These are phyloP conservation scores for Scheffersomyces insectosa DNA, from an alignment of 1,139 yeast genomes.

Conservation along the genomic window DNA sequence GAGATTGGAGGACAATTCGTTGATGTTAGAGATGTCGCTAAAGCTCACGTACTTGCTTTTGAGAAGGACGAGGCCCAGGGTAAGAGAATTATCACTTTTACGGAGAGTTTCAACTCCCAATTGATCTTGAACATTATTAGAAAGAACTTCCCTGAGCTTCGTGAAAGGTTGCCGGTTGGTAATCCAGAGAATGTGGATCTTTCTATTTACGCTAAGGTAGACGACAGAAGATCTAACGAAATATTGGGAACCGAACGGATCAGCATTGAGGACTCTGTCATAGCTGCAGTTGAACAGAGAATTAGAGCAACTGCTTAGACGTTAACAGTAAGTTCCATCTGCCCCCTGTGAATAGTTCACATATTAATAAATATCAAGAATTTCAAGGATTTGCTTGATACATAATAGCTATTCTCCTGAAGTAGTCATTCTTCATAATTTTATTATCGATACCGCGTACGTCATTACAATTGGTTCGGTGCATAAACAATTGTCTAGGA, in stretches of 20 bases:
- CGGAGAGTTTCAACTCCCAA: constrained; percentile 36
- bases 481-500: too few relatives aligned
- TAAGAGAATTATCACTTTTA: constrained; percentile 40
- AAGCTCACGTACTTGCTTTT: constrained; percentile 38
- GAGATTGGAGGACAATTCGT: constrained; percentile 28
- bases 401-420: too few relatives aligned
- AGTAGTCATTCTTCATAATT: too few relatives aligned
- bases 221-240: constrained; percentile 13
- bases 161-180: constrained; percentile 20
- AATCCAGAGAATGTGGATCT: constrained; percentile 20
- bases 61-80: constrained; percentile 28
- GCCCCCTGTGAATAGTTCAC: too few relatives aligned
- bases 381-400: too few relatives aligned
- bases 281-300: constrained; percentile 19
- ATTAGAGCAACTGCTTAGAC: too few relatives aligned
- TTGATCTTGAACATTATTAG: constrained; percentile 33
- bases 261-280: constrained; percentile 14
- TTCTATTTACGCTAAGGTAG: constrained; percentile 13
- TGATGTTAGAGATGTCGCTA: constrained; percentile 48
- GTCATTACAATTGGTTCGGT: too few relatives aligned
- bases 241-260: constrained; percentile 18
- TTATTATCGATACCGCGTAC: too few relatives aligned
- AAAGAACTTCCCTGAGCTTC: constrained; percentile 13
- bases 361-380: too few relatives aligned
- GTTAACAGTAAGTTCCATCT: too few relatives aligned